Evolutionary conservation across 78 protist species (phyloP), one percentile per base, ranked within the genome.

Genomic region (Monocercomonoides exilis): DNA sequence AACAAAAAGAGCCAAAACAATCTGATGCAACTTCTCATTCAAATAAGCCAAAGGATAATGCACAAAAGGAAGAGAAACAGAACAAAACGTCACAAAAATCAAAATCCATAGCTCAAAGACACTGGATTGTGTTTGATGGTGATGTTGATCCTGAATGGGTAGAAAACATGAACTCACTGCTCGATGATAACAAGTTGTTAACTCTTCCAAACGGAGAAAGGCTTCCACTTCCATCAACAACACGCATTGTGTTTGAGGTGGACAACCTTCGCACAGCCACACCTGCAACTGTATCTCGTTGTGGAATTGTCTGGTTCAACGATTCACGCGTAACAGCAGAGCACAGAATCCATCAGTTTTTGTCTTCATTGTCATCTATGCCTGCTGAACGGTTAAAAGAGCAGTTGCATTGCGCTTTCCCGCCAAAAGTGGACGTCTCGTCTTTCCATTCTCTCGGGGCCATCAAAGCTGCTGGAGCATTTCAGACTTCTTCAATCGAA

Each of bases 101-200:
- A 43, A 79, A 6, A n/a, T n/a, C 46, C 86, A 43, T 3, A 41
- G 45, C 45, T 46, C 3, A 1, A 21, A 87, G 93, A 46, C 98
- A 97, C 63, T 97, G 98, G 98, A 96, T 98, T 80, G 84, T 98
- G 43, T 93, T 96, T 44, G 99, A 98, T 81, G 99, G 99, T 35
- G 99, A 96, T 86, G 97, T 98, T n/a, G 98, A 96, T 85, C 98
- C 99, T 1, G 98, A 96, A 85, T 97, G 99, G 99, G 98, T 97
- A 21, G 99, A 98, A 89, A 96, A 95, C 87, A 90, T 98, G 43
- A 98, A 98, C 92, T 89, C 95, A 0, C 95, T 98, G 36, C 92
- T 98, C 6, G 99, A 98, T 90, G 99, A 98, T 92, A 97, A 97
- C 95, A 90, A 90, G 86, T 84, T 97, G 77, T 89, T 98, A 33